Conservation (phyloP, 345 rosid species). For the Isatis tinctoria region DNA sequence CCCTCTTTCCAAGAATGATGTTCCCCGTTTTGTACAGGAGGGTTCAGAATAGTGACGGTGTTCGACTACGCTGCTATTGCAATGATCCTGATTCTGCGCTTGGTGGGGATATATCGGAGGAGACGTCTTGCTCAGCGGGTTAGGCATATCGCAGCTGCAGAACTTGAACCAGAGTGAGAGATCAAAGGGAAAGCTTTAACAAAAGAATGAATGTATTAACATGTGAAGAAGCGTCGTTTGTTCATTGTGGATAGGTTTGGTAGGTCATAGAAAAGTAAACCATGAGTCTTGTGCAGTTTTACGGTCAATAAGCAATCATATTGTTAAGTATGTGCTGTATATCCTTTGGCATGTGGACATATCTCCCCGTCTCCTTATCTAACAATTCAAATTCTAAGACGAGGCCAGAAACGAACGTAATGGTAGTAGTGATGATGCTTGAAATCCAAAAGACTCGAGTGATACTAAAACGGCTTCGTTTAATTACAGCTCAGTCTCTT, state of each 20-base stretch:
- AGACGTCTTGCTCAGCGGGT: slow-evolving; percentile 51
- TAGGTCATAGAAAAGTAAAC: slow-evolving; percentile 13
- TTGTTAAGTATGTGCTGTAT: neutral
- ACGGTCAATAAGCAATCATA: neutral
- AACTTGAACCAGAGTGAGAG: slow-evolving; percentile 39
- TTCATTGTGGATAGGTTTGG: slow-evolving; percentile 20
- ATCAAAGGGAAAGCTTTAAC: neutral
- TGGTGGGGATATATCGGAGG: slow-evolving; percentile 52
- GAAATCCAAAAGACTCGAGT: neutral
- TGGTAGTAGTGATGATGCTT: too few relatives aligned
- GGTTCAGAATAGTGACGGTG: slow-evolving; percentile 49
- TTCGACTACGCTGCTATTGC: slow-evolving; percentile 57
- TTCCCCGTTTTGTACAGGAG: slow-evolving; percentile 35
- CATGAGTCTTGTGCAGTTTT: slow-evolving; percentile 19
- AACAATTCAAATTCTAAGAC: neutral
- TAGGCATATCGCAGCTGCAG: slow-evolving; percentile 45
- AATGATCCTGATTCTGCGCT: slow-evolving; percentile 52
- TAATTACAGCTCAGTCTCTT: neutral
- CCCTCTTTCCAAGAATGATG: neutral
- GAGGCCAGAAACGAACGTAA: neutral
- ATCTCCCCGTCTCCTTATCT: neutral
- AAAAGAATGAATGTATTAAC: neutral
- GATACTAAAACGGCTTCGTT: neutral
- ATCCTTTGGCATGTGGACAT: neutral
- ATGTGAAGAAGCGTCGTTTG: slow-evolving; percentile 14